phyloP scores from a whole-genome alignment of 768 basidiomycete species.

The Boletus barrowsii region DNA sequence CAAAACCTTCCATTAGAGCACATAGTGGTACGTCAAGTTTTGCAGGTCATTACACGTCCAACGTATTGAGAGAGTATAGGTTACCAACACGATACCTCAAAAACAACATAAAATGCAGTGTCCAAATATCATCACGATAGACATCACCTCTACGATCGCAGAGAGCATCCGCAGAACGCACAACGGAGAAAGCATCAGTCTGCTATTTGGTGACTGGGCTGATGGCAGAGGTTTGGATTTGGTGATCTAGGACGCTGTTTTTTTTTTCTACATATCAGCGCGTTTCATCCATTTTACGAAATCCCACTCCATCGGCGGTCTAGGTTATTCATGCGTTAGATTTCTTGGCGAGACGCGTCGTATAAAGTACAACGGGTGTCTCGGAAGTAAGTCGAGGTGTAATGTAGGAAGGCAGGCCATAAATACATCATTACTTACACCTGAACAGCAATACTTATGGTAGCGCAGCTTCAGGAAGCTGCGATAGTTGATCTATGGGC shows the following conservation, averaged over 20 bases:
- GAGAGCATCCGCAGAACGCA: slow-evolving; percentile 95
- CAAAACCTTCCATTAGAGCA: slow-evolving; percentile 74
- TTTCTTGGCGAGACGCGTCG: background rate
- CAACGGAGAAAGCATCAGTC: slow-evolving; percentile 89
- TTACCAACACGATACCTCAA: slow-evolving; percentile 96
- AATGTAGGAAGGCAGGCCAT: background rate
- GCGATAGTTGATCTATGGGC: no score
- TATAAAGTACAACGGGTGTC: no score
- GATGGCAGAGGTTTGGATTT: slow-evolving; percentile 39
- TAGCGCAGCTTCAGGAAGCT: no score
- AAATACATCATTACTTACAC: no score
- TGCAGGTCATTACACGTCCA: background rate
- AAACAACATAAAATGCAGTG: slow-evolving; percentile 56
- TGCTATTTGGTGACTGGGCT: slow-evolving; percentile 83
- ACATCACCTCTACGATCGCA: slow-evolving; percentile 88
- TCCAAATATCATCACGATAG: slow-evolving; percentile 82
- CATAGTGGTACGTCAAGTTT: slow-evolving; percentile 64
- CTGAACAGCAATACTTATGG: no score
- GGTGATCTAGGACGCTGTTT: slow-evolving; percentile 11
- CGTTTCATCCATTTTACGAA: background rate
- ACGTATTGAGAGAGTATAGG: slow-evolving; percentile 41
- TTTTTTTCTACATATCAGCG: background rate
- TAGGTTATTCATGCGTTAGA: no score
- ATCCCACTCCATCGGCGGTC: background rate
- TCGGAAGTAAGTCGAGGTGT: background rate